Evolutionary conservation across 1,284 basidiomycete genomes (phyloP), one percentile per base, ranked within the genome.

Genomic region (Marasmius fiardii): DNA sequence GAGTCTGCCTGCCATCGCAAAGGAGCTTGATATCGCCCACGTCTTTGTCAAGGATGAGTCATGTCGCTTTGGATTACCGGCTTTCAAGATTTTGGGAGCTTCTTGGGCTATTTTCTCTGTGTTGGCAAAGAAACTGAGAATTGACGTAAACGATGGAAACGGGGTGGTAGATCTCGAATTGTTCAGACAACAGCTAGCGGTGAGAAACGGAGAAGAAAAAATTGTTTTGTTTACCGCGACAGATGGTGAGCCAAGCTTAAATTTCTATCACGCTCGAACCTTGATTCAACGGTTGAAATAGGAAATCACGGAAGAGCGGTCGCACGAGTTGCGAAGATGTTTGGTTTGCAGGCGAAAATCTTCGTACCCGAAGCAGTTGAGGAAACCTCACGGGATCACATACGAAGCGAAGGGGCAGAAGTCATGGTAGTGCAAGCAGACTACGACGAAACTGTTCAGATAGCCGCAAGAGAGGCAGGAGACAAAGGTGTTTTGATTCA

Each of bases 11-110:
- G 16, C 33, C 2, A 20, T 51, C 26, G 54, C 54, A 20, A 14
- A 60, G 52, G 54, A 53, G 37, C 37, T 61, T 14, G 48, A 58
- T 10, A 34, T 61, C 18, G 31, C 33, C 5, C 35, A 44, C 6
- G 55, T 61, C 26, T 55, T 49, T 26, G 23, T 59, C 52, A 61
- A 61, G 47, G 55, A 57, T 12, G 60, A 61, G 50, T 51, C 52
- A 21, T 35, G 21, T 35, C 55, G 60, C 14, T 39, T 61, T 24
- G 58, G 55, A 5, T 18, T 61, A n/a, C 58, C 60, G 10, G 52
- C 60, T 2, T 61, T 61, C 58, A 61, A 61, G 43, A 61, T 59
- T 20, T 53, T 61, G 18, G 60, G 60, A 39, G 60, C 60, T 12
- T 57, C 58, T 16, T 61, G 58, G 58, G 58, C 47, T 14, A 51